These are phyloP conservation scores for Aureobasidium uvarum DNA, from an alignment of 2,329 filamentous ascomycete species.

Conservation along the genomic window DNA sequence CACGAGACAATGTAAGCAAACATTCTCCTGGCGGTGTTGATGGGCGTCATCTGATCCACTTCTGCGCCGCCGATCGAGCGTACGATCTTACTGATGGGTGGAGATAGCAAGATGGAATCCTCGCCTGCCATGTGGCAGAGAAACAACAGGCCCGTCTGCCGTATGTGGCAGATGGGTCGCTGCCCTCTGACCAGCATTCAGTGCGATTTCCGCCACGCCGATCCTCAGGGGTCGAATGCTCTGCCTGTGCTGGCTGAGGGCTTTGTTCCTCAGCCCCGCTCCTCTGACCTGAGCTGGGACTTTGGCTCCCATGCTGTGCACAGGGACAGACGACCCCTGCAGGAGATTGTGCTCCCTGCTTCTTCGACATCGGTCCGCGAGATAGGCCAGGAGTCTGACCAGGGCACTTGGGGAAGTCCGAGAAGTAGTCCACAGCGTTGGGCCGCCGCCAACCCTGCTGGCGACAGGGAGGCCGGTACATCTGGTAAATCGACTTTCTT, in stretches of 20 bases:
- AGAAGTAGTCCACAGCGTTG: not conserved
- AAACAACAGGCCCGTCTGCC: slow-evolving; percentile 10
- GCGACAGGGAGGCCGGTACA: not conserved
- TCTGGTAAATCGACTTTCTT: not conserved
- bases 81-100: slow-evolving; percentile 14
- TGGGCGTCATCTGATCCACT: not conserved
- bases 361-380: not conserved
- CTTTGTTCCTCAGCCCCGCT: not conserved
- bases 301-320: not conserved
- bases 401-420: slow-evolving; percentile 1
- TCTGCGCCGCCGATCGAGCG: not conserved
- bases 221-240: not conserved
- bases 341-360: slow-evolving; percentile 14
- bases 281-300: not conserved
- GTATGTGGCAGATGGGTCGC: slow-evolving; percentile 19
- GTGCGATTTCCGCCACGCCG: slow-evolving; percentile 6
- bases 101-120: not conserved
- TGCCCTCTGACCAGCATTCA: slow-evolving; percentile 17
- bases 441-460: not conserved
- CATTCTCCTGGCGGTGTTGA: not conserved
- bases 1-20: slow-evolving; percentile 6
- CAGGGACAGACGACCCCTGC: not conserved
- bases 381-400: not conserved
- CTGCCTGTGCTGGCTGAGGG: not conserved
- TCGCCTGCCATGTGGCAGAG: not conserved